phyloP scores from a whole-genome alignment of 306 rosid species.

The Dryas alaskensis region DNA sequence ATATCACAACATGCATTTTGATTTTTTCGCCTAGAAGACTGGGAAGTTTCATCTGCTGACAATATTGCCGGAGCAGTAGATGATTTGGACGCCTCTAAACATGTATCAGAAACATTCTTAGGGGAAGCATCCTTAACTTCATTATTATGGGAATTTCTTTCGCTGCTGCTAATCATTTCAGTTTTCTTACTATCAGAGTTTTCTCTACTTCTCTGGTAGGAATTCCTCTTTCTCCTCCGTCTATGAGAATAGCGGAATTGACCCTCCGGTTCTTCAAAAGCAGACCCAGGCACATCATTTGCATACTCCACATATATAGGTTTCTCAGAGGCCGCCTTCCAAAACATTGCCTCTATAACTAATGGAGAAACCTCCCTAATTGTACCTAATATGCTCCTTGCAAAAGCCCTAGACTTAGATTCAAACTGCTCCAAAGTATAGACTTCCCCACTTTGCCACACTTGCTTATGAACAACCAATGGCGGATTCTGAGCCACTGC shows the following conservation, averaged over 20 bases:
- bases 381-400: conserved; percentile 52
- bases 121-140: conserved; percentile 33
- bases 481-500: conserved; percentile 42
- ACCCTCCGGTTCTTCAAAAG: conserved; percentile 80
- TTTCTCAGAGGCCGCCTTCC: conserved; percentile 92
- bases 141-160: conserved; percentile 24
- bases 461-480: conserved; percentile 73
- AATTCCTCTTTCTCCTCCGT: conserved; percentile 70
- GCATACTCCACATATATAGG: conserved; percentile 93
- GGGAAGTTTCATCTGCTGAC: conserved; percentile 46
- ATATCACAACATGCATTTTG: conserved; percentile 46
- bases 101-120: conserved; percentile 27
- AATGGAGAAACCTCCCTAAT: conserved; percentile 75
- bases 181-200: conserved; percentile 41
- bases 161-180: conserved; percentile 26
- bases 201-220: conserved; percentile 58
- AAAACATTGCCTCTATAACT: conserved; percentile 81
- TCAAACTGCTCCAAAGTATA: conserved; percentile 94
- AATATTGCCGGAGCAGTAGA: conserved; percentile 27
- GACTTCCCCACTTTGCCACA: conserved; percentile 94
- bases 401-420: conserved; percentile 73
- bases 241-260: conserved; percentile 57
- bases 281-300: conserved; percentile 98
- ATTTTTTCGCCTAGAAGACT: conserved; percentile 46
- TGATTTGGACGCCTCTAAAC: conserved; percentile 41